Percentiles rank a stretch among this genome's conserved stretches.
phyloP scores from a whole-genome alignment of 257 asterid genomes.

The Eucommia ulmoides region DNA sequence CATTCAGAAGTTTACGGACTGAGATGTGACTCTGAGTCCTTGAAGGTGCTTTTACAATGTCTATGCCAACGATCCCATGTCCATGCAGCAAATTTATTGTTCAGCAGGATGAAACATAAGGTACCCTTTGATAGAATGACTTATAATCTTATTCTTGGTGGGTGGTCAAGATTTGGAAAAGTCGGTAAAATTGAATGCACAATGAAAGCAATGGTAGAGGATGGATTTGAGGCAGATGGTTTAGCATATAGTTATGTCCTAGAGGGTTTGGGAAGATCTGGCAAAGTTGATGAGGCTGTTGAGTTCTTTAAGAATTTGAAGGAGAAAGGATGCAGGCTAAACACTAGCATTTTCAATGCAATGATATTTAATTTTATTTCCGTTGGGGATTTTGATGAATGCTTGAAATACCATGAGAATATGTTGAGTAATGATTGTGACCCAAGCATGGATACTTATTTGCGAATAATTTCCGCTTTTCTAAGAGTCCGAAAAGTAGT shows the following conservation, averaged over 20 bases:
- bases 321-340: slow-evolving; percentile 26
- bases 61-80: slow-evolving; percentile 40
- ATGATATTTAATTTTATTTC: slow-evolving; percentile 51
- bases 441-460: slow-evolving; percentile 55
- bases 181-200: slow-evolving; percentile 46
- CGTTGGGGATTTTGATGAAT: slow-evolving; percentile 44
- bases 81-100: slow-evolving; percentile 48
- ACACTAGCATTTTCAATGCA: slow-evolving; percentile 58
- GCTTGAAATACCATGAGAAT: slow-evolving; percentile 33
- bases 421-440: slow-evolving; percentile 35
- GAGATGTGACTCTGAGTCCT: slow-evolving; percentile 25
- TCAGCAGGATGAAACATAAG: slow-evolving; percentile 43
- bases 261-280: slow-evolving; percentile 80
- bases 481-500: slow-evolving; percentile 59
- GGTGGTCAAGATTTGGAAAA: slow-evolving; percentile 70
- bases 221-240: slow-evolving; percentile 55
- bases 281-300: slow-evolving; percentile 45
- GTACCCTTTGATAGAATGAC: slow-evolving; percentile 28
- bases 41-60: slow-evolving; percentile 48
- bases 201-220: slow-evolving; percentile 57
- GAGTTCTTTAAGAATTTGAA: slow-evolving; percentile 44
- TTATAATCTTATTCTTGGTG: slow-evolving; percentile 55
- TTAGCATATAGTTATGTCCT: slow-evolving; percentile 46
- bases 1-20: slow-evolving; percentile 49
- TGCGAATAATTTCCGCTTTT: slow-evolving; percentile 38